Percentiles rank a stretch among this genome's conserved stretches.
These are phyloP conservation scores for Paradendryphiella salina DNA, from an alignment of 2,329 filamentous ascomycete species.

Conservation along the genomic window DNA sequence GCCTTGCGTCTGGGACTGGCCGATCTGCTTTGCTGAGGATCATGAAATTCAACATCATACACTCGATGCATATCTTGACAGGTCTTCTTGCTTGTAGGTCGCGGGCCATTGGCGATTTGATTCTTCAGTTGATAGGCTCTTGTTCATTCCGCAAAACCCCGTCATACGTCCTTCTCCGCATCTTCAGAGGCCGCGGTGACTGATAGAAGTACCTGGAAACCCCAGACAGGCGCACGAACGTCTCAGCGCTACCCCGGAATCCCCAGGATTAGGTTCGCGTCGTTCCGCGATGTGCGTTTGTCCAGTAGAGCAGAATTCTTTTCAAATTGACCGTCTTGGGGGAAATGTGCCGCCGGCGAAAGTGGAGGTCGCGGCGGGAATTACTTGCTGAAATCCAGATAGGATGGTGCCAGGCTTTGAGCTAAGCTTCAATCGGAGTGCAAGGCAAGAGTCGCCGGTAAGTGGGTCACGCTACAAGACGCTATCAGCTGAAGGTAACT, in stretches of 20 bases:
- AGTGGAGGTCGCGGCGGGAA: slow-evolving; percentile 16
- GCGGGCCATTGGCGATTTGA: slow-evolving; percentile 2
- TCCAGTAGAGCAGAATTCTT: slow-evolving; percentile 9
- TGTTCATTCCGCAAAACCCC: background rate
- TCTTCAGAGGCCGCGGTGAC: slow-evolving; percentile 14
- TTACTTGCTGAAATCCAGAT: background rate
- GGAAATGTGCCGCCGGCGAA: slow-evolving; percentile 6
- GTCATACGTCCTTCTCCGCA: background rate
- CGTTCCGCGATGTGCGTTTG: slow-evolving; percentile 24
- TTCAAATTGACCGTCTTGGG: slow-evolving; percentile 10
- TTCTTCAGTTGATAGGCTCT: slow-evolving; percentile 1
- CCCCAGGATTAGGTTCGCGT: slow-evolving; percentile 26
- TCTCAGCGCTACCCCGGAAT: slow-evolving; percentile 22
- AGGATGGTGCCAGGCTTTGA: background rate
- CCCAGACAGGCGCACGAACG: slow-evolving; percentile 10
- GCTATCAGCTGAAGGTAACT: background rate
- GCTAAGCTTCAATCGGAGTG: background rate
- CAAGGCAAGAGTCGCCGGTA: slow-evolving; percentile 11
- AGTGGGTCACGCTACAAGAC: slow-evolving; percentile 1
- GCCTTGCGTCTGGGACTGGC: slow-evolving; percentile 16
- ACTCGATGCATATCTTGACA: slow-evolving; percentile 2
- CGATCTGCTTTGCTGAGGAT: slow-evolving; percentile 14
- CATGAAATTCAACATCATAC: slow-evolving; percentile 3
- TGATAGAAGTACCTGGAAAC: slow-evolving; percentile 13
- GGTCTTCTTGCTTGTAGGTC: background rate